phyloP scores from a whole-genome alignment of 2,329 filamentous ascomycete genomes.

The Mycosphaerella sp. region DNA sequence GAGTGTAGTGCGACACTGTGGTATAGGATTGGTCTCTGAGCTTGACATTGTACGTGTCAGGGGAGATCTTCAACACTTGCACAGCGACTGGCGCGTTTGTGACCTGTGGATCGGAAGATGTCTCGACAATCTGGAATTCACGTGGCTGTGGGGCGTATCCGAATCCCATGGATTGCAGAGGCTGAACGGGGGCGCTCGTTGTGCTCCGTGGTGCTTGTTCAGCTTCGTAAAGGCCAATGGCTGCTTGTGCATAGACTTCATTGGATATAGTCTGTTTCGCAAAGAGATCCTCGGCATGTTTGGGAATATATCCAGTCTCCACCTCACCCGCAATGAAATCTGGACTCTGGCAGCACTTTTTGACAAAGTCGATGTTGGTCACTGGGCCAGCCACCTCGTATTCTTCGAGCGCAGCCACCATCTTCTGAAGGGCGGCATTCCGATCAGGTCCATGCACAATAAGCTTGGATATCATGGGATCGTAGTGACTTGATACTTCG shows the following conservation, averaged over 20 bases:
- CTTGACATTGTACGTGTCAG: conserved; percentile 47
- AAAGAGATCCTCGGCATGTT: conserved; percentile 75
- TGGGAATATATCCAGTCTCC: conserved; percentile 93
- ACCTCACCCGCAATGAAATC: conserved; percentile 83
- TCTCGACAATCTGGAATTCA: conserved; percentile 51
- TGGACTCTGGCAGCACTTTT: conserved; percentile 71
- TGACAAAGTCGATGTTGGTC: conserved; percentile 96
- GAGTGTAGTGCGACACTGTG: conserved; percentile 42
- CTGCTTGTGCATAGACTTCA: conserved; percentile 81
- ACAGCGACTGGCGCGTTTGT: conserved; percentile 37
- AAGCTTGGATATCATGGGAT: conserved; percentile 98
- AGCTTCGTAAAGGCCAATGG: conserved; percentile 56
- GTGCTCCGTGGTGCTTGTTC: conserved; percentile 43
- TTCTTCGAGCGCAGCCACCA: conserved; percentile 70
- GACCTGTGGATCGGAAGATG: conserved; percentile 39
- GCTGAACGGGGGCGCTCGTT: conserved; percentile 21
- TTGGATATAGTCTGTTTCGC: conserved; percentile 47
- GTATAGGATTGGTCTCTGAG: conserved; percentile 32
- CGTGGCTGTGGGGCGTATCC: conserved; percentile 53
- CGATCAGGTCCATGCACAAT: conserved; percentile 80
- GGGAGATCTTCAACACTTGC: conserved; percentile 47
- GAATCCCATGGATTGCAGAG: conserved; percentile 49
- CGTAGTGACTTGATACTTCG: conserved; percentile 88
- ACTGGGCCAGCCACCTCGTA: conserved; percentile 91
- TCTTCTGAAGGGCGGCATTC: conserved; percentile 72